Evolutionary conservation across 208 protist genomes (phyloP), one percentile per base, ranked within the genome.

Genomic region (Naegleria gruberi): DNA sequence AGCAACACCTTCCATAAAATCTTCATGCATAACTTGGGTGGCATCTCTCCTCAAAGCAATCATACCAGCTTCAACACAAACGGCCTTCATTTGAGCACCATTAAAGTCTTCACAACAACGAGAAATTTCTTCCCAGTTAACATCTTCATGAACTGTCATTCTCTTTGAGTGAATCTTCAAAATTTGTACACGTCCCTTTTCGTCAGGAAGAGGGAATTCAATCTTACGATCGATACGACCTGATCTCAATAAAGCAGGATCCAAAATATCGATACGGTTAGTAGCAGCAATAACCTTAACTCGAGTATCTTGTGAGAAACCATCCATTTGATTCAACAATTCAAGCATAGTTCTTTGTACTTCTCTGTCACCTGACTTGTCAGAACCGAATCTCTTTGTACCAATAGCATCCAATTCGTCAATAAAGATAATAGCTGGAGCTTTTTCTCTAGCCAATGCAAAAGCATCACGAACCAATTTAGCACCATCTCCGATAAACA

Each of bases 41-140:
- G 94, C 94, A 89, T 97, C 97, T 90, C 96, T 94, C 95, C 99
- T 94, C 87, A 99, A 95, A 6, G 99, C 99, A 89, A 99, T 94
- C 99, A 99, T 99, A 82, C 99, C 99, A 30, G 99, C 96, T 95
- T 99, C 99, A 42, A 99, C 98, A 95, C 98, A 99, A 55, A 99
- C 98, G 26, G 99, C 99, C 95, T 99, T 99, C 34, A 99, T 95
- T 95, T 99, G 98, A 40, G 99, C 99, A 55, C 99, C 99, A 94
- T 99, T 99, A 95, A 99, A 99, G 94, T 99, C 99, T 44, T 99
- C 98, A 26, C 98, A 74, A 55, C 23, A 81, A 37, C 89, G 95
- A 2, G 99, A 97, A 5, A 99, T 94, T 95, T 99, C 99, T 91
- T 99, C 96, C 92, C 99, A 99, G 94, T 99, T 99, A 4, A 99